Base-by-base conservation (phyloP, 2,329 filamentous ascomycete species). In the Exophiala aquamarina region DNA sequence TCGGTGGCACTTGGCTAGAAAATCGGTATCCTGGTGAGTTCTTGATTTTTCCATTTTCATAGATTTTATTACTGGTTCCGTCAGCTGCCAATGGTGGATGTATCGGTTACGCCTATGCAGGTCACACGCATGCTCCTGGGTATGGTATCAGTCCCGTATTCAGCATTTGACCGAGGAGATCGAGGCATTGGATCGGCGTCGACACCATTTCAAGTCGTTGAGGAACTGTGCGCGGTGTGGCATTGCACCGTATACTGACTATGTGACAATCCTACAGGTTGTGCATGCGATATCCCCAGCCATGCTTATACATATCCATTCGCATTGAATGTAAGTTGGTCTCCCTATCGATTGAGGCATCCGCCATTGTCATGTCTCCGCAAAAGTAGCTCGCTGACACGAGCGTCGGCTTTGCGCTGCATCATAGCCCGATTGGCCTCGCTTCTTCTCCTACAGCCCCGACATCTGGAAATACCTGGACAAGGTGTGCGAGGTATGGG, bases 391-490 rank as follows among this genome's bases (percentile, higher is more conserved):
- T 26, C 11, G 23, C 23, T 26, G 23, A 26, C 23, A 26, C 23
- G 23, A 26, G 6, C 23, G 11, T 11, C 6, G 23, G 6, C 11
- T 26, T 34, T 34, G 8, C 17, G 32, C 1, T 67, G 64, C 52
- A 3, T 59, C 66, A 23, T 67, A 56, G 47, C 70, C 71, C 1
- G 71, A 75, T 52, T 75, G 72, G 73, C 68, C 71, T 3, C 64
- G 67, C 4, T 72, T 71, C 63, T 74, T 72, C 56, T 71, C 69
- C 7, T 69, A 71, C 53, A 66, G 69, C 1, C 63, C 66, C 1
- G 73, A 76, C 41, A 75, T 76, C 44, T 70, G 69, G 60, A 65
- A 68, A 35, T 78, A 78, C 49, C 65, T 78, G 0, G 59, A 71
- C 45, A 73, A 72, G 52, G 71, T 78, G 13, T 73, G 70, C 54